A percentile compares a stretch with the other conserved stretches of the same genome.
Evolutionary conservation across 1,284 basidiomycete genomes (phyloP).

Genomic region (Cutaneotrichosporon daszewskae): DNA sequence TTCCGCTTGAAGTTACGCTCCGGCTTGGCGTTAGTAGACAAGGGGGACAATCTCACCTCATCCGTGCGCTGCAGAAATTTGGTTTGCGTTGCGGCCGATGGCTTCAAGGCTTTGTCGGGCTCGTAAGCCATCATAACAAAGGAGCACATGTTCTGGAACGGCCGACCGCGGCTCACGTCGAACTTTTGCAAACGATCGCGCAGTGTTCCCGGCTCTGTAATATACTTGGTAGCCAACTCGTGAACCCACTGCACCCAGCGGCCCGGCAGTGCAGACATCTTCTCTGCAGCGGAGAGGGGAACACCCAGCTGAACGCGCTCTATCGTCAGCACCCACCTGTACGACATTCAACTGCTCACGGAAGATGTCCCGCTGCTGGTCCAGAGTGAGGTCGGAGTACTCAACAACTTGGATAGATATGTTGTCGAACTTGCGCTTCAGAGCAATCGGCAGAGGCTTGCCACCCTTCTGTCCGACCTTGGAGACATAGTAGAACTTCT

Average conservation of each 20-base stretch:
- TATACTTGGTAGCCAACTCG: constrained; percentile 30
- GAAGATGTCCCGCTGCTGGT: constrained; percentile 44
- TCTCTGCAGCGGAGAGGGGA: constrained; percentile 39
- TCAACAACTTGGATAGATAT: constrained; percentile 32
- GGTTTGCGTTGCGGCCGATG: constrained; percentile 3
- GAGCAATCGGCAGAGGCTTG: constrained; percentile 20
- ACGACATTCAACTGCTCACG: constrained; percentile 24
- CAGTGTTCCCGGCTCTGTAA: constrained; percentile 20
- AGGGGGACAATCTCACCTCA: too few relatives aligned
- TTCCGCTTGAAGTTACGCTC: constrained; percentile 23
- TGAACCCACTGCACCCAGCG: constrained; percentile 31
- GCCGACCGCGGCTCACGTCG: constrained; percentile 22
- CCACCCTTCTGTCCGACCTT: constrained; percentile 7
- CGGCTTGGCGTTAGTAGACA: too few relatives aligned
- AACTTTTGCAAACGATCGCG: constrained; percentile 10
- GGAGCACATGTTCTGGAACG: constrained; percentile 27
- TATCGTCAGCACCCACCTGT: constrained; percentile 11
- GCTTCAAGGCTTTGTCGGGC: background rate
- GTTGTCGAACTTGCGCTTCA: constrained; percentile 34
- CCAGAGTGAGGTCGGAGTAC: constrained; percentile 29
- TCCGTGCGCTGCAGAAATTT: constrained; percentile 23
- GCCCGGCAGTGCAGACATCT: constrained; percentile 36
- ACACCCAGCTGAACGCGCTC: constrained; percentile 46
- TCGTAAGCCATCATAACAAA: constrained; percentile 22
- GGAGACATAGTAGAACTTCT: constrained; percentile 32